Conservation (phyloP, 306 rosid genomes). For the cucumber (Cucumis sativus) region DNA sequence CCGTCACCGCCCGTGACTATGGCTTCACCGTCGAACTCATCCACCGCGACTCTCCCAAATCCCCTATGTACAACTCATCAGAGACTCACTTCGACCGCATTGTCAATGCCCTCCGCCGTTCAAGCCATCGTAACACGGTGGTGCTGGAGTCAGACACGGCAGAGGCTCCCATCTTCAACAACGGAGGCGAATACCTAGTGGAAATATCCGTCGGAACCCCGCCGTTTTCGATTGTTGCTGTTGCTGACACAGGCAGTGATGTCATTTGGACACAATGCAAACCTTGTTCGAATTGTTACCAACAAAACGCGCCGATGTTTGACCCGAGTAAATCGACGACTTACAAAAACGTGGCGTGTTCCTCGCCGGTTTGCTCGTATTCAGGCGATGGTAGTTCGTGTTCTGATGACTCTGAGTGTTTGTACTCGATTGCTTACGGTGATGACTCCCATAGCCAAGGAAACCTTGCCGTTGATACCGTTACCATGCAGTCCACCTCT, state of each 20-base stretch:
- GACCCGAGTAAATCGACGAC: constrained; percentile 26
- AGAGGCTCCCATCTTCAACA: neutral
- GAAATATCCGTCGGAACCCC: constrained; percentile 40
- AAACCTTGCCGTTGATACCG: constrained; percentile 24
- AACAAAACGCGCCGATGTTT: constrained; percentile 27
- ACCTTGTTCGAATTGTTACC: constrained; percentile 30
- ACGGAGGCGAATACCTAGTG: constrained; percentile 28
- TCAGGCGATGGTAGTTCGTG: neutral
- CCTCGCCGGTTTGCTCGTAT: neutral
- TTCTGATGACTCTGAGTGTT: neutral
- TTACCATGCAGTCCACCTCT: constrained; percentile 25
- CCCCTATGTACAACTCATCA: constrained; percentile 24
- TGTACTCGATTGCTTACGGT: constrained; percentile 10
- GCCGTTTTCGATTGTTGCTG: constrained; percentile 15
- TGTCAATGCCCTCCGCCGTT: constrained; percentile 22
- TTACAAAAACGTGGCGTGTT: constrained; percentile 10
- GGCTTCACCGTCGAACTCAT: constrained; percentile 33
- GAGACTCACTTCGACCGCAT: constrained; percentile 19
- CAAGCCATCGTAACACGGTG: neutral
- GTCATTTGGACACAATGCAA: constrained; percentile 43
- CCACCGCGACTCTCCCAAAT: constrained; percentile 39
- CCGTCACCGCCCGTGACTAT: neutral
- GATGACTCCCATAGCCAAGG: constrained; percentile 19
- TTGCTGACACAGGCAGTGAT: constrained; percentile 47
- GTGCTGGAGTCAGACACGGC: neutral